phyloP scores from a whole-genome alignment of 2,329 filamentous ascomycete genomes.

The Tolypocladium nubicola region DNA sequence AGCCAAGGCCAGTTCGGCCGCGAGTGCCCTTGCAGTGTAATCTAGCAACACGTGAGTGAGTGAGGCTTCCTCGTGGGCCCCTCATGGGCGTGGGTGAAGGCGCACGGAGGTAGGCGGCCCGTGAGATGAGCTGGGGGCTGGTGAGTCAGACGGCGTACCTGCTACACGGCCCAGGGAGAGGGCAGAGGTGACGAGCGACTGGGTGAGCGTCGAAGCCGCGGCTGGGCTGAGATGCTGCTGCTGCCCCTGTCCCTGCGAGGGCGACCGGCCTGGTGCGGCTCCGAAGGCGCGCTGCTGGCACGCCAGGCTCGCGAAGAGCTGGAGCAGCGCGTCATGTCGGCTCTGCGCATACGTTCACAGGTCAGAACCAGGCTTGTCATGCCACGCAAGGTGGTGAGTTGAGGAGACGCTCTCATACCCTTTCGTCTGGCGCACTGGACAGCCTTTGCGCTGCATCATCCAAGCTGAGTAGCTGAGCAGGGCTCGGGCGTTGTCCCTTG shows the following conservation, averaged over 20 bases:
- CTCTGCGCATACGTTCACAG: background rate
- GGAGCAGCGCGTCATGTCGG: slow-evolving; percentile 3
- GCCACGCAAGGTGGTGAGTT: background rate
- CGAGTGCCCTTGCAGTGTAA: slow-evolving; percentile 1
- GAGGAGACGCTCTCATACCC: background rate
- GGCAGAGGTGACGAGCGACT: background rate
- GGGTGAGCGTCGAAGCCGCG: background rate
- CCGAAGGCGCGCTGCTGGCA: background rate
- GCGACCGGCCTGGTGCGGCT: background rate
- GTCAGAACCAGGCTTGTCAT: background rate
- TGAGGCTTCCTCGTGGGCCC: background rate
- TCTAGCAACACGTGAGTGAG: background rate
- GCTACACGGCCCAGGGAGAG: background rate
- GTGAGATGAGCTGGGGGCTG: background rate
- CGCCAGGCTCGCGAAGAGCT: background rate
- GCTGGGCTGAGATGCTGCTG: background rate
- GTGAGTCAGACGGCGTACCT: background rate
- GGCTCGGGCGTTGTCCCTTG: background rate
- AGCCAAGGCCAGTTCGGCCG: slow-evolving; percentile 15
- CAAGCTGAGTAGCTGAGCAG: background rate
- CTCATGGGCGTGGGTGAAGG: background rate
- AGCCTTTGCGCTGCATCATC: background rate
- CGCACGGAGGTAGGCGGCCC: background rate
- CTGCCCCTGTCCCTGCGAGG: background rate
- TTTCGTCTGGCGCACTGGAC: background rate